A percentile compares a stretch with the other conserved stretches of the same genome.
These are phyloP conservation scores for Penicillium canariense DNA, from an alignment of 495 filamentous ascomycete genomes.

Conservation along the genomic window DNA sequence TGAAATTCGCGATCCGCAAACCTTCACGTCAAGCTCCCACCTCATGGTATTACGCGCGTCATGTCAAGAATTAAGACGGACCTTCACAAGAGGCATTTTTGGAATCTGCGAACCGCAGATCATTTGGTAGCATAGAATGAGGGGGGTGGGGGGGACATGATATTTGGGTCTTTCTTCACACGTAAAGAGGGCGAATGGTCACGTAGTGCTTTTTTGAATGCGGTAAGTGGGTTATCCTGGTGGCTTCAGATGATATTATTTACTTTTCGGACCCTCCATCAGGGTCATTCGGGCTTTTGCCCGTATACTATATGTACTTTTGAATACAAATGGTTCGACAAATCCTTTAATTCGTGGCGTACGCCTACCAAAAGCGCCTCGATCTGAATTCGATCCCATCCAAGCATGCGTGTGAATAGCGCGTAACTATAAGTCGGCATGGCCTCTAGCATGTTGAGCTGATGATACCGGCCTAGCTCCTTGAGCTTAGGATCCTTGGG, in stretches of 20 bases:
- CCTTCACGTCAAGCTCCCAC: too few species aligned
- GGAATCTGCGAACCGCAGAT: too few species aligned
- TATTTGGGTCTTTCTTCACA: not conserved
- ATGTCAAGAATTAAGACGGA: too few species aligned
- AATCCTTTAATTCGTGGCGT: conserved; percentile 51
- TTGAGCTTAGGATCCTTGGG: conserved; percentile 52
- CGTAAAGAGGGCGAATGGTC: too few species aligned
- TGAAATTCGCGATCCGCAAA: too few species aligned
- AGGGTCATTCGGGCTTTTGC: conserved; percentile 28
- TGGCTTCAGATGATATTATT: conserved; percentile 2
- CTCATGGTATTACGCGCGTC: too few species aligned
- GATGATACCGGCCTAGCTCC: conserved; percentile 46
- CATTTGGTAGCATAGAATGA: too few species aligned
- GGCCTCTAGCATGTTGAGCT: conserved; percentile 48
- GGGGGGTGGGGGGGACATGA: too few species aligned
- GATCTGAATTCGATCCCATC: conserved; percentile 51
- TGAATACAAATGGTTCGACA: conserved; percentile 46
- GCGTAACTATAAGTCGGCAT: conserved; percentile 49
- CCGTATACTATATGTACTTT: conserved; percentile 39
- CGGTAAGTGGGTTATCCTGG: not conserved
- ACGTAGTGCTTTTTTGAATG: too few species aligned
- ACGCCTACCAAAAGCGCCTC: conserved; percentile 53
- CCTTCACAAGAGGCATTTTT: too few species aligned
- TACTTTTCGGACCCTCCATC: not conserved
- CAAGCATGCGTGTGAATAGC: conserved; percentile 55